Evolutionary conservation across 2,329 filamentous ascomycete genomes (phyloP), one percentile per base, ranked within the genome.

Genomic region (Pestalotiopsis sp.): DNA sequence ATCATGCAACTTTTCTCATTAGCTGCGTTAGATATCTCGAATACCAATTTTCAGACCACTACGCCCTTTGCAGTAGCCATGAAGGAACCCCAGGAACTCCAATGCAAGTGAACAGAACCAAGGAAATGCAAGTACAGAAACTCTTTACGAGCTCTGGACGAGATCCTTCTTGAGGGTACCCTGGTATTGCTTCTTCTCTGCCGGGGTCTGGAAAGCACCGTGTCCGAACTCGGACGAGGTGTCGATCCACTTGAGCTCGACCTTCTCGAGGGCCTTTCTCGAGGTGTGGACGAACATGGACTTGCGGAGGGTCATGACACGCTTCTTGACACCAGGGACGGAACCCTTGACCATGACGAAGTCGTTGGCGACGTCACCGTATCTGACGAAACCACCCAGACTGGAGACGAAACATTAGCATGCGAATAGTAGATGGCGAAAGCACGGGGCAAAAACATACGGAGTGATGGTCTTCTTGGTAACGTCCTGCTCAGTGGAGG

Each of bases 181-280:
- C 86, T 97, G 85, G 90, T 94, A 96, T 83, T 94, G 91, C 88
- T 93, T 93, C 94, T 99, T 99, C 93, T 99, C 96, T 81, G 93
- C 92, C 76, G 92, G 88, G 74, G 96, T 99, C 90, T 99, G 96
- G 94, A 97, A 99, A 81, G 94, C 95, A 91, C 96, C 96, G 89
- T 99, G 96, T 86, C 96, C 96, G 86, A 99, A 99, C 90, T 99
- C 97, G 88, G 95, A 98, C 72, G 95, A 98, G 79, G 96, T 99
- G 82, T 99, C 96, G 92, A 99, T 99, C 96, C 96, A 99, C 88
- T 99, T 99, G 88, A 99, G 93, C 82, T 95, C 93, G 84, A 98
- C 93, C 93, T 99, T 98, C 92, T 99, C 96, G 81, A 97, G 90
- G 68, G 96, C 93, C 84, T 92, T 94, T 83, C 96, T 90, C 81